Percentiles rank a stretch among this genome's conserved stretches.
Evolutionary conservation across 2,329 filamentous ascomycete species (phyloP).

Genomic region (Myrmaecium sp.): DNA sequence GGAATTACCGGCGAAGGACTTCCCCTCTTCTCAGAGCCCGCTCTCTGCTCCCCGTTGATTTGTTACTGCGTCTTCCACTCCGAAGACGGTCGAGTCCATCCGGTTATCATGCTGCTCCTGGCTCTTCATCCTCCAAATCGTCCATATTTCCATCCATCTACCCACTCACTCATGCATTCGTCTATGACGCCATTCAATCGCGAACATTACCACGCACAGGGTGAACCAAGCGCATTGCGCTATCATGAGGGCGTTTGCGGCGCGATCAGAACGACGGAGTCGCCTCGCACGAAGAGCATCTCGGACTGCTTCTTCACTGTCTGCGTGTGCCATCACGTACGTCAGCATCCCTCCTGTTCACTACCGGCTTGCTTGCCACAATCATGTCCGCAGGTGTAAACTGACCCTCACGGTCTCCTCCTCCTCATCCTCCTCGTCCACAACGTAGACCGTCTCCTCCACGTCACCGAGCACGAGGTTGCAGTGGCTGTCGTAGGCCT

Average conservation of each 20-base stretch:
- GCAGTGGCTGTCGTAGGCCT: constrained; percentile 99
- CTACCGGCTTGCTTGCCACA: background rate
- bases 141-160: too few relatives aligned
- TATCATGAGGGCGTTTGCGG: constrained; percentile 14
- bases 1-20: too few relatives aligned
- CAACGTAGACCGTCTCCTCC: constrained; percentile 88
- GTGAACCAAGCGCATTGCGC: background rate
- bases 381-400: background rate
- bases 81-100: too few relatives aligned
- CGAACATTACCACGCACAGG: too few relatives aligned
- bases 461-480: constrained; percentile 93
- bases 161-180: too few relatives aligned
- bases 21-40: too few relatives aligned
- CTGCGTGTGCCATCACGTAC: constrained; percentile 28
- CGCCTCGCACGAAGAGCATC: constrained; percentile 82
- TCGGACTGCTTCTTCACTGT: constrained; percentile 94
- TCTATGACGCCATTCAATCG: too few relatives aligned
- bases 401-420: constrained; percentile 29
- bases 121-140: too few relatives aligned
- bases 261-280: constrained; percentile 34
- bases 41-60: too few relatives aligned
- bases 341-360: too few relatives aligned
- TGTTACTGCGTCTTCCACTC: too few relatives aligned
- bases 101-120: too few relatives aligned
- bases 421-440: constrained; percentile 74